A percentile compares a stretch with the other conserved stretches of the same genome.
Conservation (phyloP, 352 stramenopile genomes). For the Thalassiosira livingstoniorum region DNA sequence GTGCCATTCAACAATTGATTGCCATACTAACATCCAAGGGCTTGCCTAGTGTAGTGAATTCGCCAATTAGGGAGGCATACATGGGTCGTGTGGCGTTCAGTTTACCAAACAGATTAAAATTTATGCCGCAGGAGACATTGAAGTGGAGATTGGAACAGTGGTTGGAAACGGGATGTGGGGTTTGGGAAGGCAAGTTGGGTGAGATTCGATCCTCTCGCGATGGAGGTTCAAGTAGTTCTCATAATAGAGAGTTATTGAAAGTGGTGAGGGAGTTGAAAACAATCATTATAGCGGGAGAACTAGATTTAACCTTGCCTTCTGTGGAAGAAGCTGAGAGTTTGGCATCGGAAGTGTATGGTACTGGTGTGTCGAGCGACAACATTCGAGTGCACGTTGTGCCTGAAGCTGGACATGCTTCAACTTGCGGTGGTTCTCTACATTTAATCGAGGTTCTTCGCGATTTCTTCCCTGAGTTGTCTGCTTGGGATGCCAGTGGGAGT, state of each 20-base stretch:
- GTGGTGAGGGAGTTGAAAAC: slow-evolving; percentile 55
- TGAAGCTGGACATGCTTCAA: slow-evolving; percentile 81
- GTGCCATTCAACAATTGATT: slow-evolving; percentile 70
- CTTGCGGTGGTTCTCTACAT: slow-evolving; percentile 77
- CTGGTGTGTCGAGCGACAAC: not conserved
- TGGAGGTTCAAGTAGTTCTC: slow-evolving; percentile 30
- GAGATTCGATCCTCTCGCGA: slow-evolving; percentile 28
- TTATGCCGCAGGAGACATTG: slow-evolving; percentile 78
- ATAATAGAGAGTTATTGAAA: slow-evolving; percentile 36
- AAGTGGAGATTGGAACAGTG: slow-evolving; percentile 80
- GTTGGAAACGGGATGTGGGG: slow-evolving; percentile 68
- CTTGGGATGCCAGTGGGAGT: slow-evolving; percentile 23
- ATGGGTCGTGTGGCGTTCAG: slow-evolving; percentile 82
- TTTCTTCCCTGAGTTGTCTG: slow-evolving; percentile 57
- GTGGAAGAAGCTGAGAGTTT: slow-evolving; percentile 77
- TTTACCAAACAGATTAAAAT: slow-evolving; percentile 71
- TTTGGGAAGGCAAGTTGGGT: slow-evolving; percentile 58
- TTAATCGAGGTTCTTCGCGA: slow-evolving; percentile 70
- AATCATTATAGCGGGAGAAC: slow-evolving; percentile 82
- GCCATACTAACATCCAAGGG: slow-evolving; percentile 75
- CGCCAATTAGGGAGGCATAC: slow-evolving; percentile 77
- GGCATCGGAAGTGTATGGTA: slow-evolving; percentile 50
- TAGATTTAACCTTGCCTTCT: slow-evolving; percentile 78
- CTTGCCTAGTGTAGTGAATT: slow-evolving; percentile 81
- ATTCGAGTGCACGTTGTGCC: slow-evolving; percentile 71